Base-by-base conservation (phyloP, 75 land plant species). In the Selaginella tamariscina region DNA sequence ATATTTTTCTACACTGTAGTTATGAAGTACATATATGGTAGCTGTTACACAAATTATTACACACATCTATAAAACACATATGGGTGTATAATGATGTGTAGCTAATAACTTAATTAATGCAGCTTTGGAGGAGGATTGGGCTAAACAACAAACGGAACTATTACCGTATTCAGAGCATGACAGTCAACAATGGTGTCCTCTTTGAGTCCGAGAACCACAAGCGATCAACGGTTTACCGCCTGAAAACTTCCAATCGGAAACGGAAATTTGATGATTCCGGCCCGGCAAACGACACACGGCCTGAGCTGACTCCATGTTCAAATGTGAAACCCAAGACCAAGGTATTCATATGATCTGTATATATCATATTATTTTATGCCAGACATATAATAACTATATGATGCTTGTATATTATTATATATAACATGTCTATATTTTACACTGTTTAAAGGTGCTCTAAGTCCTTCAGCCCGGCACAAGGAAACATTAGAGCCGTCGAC, bases 41-140 rank as follows among this genome's bases (percentile, higher is more conserved):
- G n/a, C n/a, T n/a, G n/a, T n/a, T n/a, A n/a, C n/a, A n/a, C n/a
- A n/a, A n/a, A n/a, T n/a, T n/a, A n/a, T n/a, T n/a, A n/a, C n/a
- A n/a, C n/a, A n/a, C n/a, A n/a, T n/a, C n/a, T n/a, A n/a, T n/a
- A n/a, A n/a, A n/a, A n/a, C n/a, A n/a, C n/a, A n/a, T n/a, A n/a
- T n/a, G n/a, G n/a, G n/a, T n/a, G n/a, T n/a, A n/a, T n/a, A n/a
- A n/a, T n/a, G n/a, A n/a, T n/a, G n/a, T n/a, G n/a, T n/a, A n/a
- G n/a, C n/a, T n/a, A n/a, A n/a, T n/a, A n/a, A n/a, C n/a, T n/a
- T 39, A 39, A 15, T 39, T 5, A 39, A 39, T 66, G 30, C 79
- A 94, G 98, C 55, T 94, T 0, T 83, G 83, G 68, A 78, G 72
- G 62, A 71, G 81, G 60, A 86, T 95, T 70, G 99, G 96, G 28